Percentiles rank a stretch among this genome's conserved stretches.
Conservation (phyloP, 2,329 filamentous ascomycete genomes). For the Cephalotrichum gorgonifer region DNA sequence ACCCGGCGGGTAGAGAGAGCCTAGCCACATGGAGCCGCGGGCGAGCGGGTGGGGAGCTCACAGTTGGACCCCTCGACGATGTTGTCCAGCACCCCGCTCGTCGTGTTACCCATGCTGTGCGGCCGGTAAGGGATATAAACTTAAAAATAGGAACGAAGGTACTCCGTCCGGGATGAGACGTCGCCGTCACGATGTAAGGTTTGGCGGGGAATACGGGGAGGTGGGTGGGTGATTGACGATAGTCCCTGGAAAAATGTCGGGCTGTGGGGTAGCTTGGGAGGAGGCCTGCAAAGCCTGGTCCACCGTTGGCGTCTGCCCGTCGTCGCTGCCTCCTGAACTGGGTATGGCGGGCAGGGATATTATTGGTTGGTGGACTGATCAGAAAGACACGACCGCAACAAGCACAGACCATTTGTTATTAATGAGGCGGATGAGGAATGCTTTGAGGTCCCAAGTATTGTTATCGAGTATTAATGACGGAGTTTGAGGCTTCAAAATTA, state of each 20-base stretch:
- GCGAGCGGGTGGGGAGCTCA: slow-evolving; percentile 27
- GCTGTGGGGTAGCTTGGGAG: not conserved
- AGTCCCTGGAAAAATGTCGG: not conserved
- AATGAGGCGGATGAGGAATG: too few species aligned
- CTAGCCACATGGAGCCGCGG: not conserved
- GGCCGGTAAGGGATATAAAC: too few species aligned
- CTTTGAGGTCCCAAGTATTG: too few species aligned
- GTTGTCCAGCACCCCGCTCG: slow-evolving; percentile 74
- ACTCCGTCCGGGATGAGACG: not conserved
- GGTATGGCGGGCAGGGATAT: not conserved
- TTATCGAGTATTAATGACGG: too few species aligned
- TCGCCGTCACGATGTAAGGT: not conserved
- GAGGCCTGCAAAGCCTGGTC: too few species aligned
- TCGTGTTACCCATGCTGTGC: slow-evolving; percentile 53
- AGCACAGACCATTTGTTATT: not conserved
- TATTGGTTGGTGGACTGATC: not conserved
- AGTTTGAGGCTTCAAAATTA: too few species aligned
- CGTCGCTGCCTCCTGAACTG: too few species aligned
- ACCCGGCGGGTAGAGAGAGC: not conserved
- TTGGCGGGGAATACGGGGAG: not conserved
- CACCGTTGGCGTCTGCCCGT: too few species aligned
- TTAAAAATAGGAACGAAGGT: not conserved
- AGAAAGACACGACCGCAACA: not conserved
- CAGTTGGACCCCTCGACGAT: slow-evolving; percentile 97
- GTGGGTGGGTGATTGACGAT: not conserved